These are phyloP conservation scores for Trypanosoma boissoni DNA, from an alignment of 208 protist genomes.

Conservation along the genomic window DNA sequence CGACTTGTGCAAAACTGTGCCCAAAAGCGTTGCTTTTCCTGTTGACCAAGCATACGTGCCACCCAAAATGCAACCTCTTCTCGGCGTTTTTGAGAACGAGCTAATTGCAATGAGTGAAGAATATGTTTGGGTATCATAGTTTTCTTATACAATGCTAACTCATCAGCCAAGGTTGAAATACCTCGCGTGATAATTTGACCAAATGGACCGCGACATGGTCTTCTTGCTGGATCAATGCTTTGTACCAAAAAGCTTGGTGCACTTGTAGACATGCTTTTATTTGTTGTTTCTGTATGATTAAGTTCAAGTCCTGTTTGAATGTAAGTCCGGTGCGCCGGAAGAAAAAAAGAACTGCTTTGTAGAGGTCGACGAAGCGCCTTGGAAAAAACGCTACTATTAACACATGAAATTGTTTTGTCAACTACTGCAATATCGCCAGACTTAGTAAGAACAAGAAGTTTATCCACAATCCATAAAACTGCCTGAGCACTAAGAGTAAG, in stretches of 20 bases:
- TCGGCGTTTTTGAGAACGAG: not conserved
- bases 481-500: constrained; percentile 37
- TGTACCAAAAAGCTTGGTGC: constrained; percentile 45
- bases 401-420: constrained; percentile 40
- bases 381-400: constrained; percentile 64
- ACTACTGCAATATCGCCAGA: constrained; percentile 56
- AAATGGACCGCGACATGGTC: constrained; percentile 75
- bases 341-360: constrained; percentile 71
- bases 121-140: constrained; percentile 68
- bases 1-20: constrained; percentile 18
- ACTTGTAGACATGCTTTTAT: not conserved
- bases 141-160: constrained; percentile 67
- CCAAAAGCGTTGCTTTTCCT: constrained; percentile 62
- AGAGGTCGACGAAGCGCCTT: constrained; percentile 63
- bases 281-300: not conserved
- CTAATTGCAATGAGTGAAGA: constrained; percentile 14
- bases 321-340: constrained; percentile 63
- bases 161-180: constrained; percentile 47
- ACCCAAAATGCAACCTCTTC: constrained; percentile 36
- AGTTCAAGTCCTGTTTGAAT: constrained; percentile 52
- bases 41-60: constrained; percentile 55
- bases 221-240: constrained; percentile 21
- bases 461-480: constrained; percentile 30
- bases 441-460: constrained; percentile 47
- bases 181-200: constrained; percentile 62